Evolutionary conservation across 352 stramenopile genomes (phyloP).

Genomic region (Aphanomyces euteiches): DNA sequence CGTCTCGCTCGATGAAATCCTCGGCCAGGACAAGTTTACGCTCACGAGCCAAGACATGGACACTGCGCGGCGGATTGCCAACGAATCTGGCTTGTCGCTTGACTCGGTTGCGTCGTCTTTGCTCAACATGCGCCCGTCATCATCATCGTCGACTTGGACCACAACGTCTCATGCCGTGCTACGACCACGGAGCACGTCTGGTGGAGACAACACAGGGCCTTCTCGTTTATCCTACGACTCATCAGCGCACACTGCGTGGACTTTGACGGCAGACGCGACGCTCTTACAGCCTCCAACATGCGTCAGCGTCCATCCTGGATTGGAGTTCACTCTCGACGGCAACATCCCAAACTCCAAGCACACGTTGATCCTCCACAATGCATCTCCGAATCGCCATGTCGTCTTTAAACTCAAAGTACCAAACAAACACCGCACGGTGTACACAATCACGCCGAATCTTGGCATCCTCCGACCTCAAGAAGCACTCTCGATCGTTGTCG

Average conservation of each 20-base stretch:
- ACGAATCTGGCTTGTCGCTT: not conserved
- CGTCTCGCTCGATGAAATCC: slow-evolving; percentile 4
- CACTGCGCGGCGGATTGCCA: not conserved
- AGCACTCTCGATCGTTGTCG: slow-evolving; percentile 16
- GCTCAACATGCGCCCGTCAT: not conserved
- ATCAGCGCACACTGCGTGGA: slow-evolving; percentile 19
- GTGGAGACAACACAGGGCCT: not conserved
- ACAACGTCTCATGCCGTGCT: not conserved
- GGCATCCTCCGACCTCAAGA: slow-evolving; percentile 20
- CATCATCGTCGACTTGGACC: slow-evolving; percentile 4
- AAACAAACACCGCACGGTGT: not conserved
- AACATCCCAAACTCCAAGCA: slow-evolving; percentile 14
- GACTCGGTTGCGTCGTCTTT: not conserved
- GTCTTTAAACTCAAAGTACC: slow-evolving; percentile 23
- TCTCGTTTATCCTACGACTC: slow-evolving; percentile 2
- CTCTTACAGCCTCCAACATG: not conserved
- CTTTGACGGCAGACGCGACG: not conserved
- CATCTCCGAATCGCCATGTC: not conserved
- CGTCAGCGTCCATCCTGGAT: not conserved
- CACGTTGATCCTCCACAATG: slow-evolving; percentile 16
- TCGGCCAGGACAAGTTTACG: slow-evolving; percentile 5
- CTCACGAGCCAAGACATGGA: slow-evolving; percentile 4
- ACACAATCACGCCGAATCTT: slow-evolving; percentile 18
- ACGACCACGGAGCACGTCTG: not conserved
- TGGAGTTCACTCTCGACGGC: slow-evolving; percentile 7